phyloP scores from a whole-genome alignment of 2,329 filamentous ascomycete species.

The Fusarium cicatricum region DNA sequence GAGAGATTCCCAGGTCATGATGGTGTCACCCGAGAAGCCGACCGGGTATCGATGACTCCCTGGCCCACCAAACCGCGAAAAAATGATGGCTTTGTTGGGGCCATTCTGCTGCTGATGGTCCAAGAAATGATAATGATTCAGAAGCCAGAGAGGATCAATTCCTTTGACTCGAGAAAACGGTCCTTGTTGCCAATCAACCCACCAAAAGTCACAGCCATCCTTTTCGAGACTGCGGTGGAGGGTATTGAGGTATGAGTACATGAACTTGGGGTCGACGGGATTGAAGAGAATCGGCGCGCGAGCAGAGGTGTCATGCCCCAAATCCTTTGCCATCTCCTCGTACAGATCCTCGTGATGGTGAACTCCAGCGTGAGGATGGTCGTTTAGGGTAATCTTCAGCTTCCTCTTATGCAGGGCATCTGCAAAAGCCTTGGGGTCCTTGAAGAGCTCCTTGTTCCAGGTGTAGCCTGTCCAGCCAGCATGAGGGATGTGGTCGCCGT shows the following conservation, averaged over 20 bases:
- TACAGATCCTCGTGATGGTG: conserved; percentile 65
- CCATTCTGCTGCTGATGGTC: conserved; percentile 52
- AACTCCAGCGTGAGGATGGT: conserved; percentile 69
- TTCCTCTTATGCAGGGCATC: conserved; percentile 59
- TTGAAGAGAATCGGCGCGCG: conserved; percentile 65
- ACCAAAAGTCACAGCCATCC: conserved; percentile 69
- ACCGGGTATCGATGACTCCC: conserved; percentile 71
- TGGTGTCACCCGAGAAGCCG: conserved; percentile 70
- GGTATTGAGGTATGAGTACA: conserved; percentile 66
- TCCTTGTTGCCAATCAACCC: conserved; percentile 75
- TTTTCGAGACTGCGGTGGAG: conserved; percentile 64
- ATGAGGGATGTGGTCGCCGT: conserved; percentile 53
- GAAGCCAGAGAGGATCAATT: conserved; percentile 69
- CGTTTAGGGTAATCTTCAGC: conserved; percentile 65
- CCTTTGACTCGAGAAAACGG: conserved; percentile 61
- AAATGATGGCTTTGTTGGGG: conserved; percentile 56
- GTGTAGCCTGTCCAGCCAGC: conserved; percentile 64
- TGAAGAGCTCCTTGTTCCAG: conserved; percentile 62
- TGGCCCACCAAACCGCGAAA: conserved; percentile 69
- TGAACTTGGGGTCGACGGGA: conserved; percentile 60
- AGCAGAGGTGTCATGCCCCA: conserved; percentile 59
- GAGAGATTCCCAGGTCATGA: conserved; percentile 67
- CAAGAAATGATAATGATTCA: conserved; percentile 71
- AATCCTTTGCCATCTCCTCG: conserved; percentile 58
- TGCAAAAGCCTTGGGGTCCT: conserved; percentile 62